Evolutionary conservation across 352 stramenopile genomes (phyloP).

Genomic region (Peronospora tabacina): DNA sequence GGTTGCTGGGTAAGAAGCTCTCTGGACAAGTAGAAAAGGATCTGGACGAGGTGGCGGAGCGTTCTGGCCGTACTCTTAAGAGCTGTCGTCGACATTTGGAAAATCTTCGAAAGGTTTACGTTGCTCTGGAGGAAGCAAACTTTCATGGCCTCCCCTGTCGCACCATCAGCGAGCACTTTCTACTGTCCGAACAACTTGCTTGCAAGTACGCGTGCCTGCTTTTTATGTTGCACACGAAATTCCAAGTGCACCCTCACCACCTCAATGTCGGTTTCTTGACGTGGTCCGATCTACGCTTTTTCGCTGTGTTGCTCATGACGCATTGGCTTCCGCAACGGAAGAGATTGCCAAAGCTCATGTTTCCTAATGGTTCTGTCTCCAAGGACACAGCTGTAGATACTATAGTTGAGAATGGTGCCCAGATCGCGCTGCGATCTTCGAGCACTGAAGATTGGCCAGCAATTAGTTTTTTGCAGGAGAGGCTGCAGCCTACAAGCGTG

Average conservation of each 20-base stretch:
- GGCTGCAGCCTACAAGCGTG: conserved; percentile 43
- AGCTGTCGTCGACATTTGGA: conserved; percentile 72
- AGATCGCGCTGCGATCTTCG: conserved; percentile 32
- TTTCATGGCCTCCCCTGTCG: conserved; percentile 53
- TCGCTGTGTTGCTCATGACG: conserved; percentile 61
- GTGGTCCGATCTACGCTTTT: conserved; percentile 64
- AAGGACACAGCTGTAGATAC: conserved; percentile 6
- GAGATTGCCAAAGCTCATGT: conserved; percentile 28
- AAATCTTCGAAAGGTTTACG: conserved; percentile 71
- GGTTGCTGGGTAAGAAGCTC: conserved; percentile 76
- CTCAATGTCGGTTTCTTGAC: conserved; percentile 46
- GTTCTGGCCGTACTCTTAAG: conserved; percentile 56
- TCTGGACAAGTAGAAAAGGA: conserved; percentile 79
- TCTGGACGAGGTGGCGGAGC: conserved; percentile 76
- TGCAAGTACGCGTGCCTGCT: conserved; percentile 75
- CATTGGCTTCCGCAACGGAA: conserved; percentile 67
- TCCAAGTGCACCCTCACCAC: conserved; percentile 69
- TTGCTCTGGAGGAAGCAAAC: conserved; percentile 66
- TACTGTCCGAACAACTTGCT: conserved; percentile 63
- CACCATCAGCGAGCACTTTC: conserved; percentile 49
- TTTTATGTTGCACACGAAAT: conserved; percentile 65
- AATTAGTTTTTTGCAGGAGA: conserved; percentile 46
- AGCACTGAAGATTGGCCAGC: conserved; percentile 39
- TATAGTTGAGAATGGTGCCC: conserved; percentile 44
- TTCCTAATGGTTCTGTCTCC: conserved; percentile 3